These are phyloP conservation scores for Ustanciosporium gigantosporum DNA, from an alignment of 1,284 basidiomycete species.

Conservation along the genomic window DNA sequence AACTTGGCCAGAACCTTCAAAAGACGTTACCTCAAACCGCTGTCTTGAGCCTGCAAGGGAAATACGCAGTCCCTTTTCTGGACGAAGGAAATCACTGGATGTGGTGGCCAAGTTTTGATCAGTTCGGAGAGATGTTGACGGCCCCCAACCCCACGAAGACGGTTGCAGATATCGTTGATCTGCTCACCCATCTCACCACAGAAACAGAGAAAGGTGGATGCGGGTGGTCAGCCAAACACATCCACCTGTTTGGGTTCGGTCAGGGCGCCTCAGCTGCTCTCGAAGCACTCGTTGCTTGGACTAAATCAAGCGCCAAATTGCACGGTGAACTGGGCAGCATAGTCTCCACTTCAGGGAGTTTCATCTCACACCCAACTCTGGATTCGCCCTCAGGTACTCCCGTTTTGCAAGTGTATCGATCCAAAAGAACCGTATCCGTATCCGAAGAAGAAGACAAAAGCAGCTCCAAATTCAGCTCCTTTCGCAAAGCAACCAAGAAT, in stretches of 20 bases:
- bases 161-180: slow-evolving; percentile 66
- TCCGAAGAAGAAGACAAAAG: background rate
- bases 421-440: background rate
- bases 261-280: slow-evolving; percentile 81
- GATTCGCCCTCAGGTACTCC: slow-evolving; percentile 5
- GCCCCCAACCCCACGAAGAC: slow-evolving; percentile 74
- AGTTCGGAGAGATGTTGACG: slow-evolving; percentile 69
- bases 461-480: slow-evolving; percentile 10
- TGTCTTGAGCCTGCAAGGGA: slow-evolving; percentile 76
- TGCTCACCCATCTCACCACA: slow-evolving; percentile 68
- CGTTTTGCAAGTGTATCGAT: slow-evolving; percentile 23
- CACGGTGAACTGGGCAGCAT: slow-evolving; percentile 13
- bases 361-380: slow-evolving; percentile 30
- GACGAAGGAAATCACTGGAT: slow-evolving; percentile 67
- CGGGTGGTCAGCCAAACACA: slow-evolving; percentile 72
- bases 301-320: slow-evolving; percentile 59
- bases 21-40: slow-evolving; percentile 77
- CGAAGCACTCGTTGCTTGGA: slow-evolving; percentile 69
- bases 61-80: slow-evolving; percentile 79
- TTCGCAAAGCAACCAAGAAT: slow-evolving; percentile 6
- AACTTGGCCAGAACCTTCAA: slow-evolving; percentile 73
- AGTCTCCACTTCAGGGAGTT: slow-evolving; percentile 26
- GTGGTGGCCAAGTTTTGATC: slow-evolving; percentile 85
- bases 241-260: slow-evolving; percentile 86
- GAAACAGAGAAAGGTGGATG: slow-evolving; percentile 52